Evolutionary conservation across 208 protist species (phyloP).

Genomic region (Acanthamoeba royreba): DNA sequence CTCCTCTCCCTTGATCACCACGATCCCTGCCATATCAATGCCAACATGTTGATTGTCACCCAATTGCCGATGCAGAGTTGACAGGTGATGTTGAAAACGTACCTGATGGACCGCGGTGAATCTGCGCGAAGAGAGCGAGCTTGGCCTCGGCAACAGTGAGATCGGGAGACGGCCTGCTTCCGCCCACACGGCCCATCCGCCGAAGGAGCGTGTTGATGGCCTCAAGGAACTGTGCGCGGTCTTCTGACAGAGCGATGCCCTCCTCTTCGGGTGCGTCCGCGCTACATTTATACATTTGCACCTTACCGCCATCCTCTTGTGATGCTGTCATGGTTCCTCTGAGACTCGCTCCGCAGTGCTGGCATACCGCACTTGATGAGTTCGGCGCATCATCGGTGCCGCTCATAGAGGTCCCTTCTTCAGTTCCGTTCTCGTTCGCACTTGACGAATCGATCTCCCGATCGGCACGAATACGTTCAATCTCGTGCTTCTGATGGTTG

Average conservation of each 20-base stretch:
- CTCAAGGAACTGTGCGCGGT: neutral
- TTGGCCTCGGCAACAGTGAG: neutral
- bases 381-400: neutral
- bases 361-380: neutral
- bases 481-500: neutral
- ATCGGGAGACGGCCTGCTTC: neutral
- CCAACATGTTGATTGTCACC: too few species aligned
- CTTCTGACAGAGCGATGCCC: neutral
- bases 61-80: too few species aligned
- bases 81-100: neutral
- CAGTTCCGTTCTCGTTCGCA: neutral
- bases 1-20: neutral
- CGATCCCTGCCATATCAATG: neutral
- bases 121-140: neutral
- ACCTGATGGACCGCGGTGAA: neutral
- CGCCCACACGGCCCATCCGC: neutral
- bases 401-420: neutral
- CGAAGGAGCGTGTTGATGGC: neutral
- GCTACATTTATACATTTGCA: too few species aligned
- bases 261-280: neutral
- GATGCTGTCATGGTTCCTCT: neutral
- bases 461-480: neutral
- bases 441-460: too few species aligned
- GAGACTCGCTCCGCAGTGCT: neutral
- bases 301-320: neutral